Base-by-base conservation (phyloP, 345 rosid species). In the Noccaea bulbosa region DNA sequence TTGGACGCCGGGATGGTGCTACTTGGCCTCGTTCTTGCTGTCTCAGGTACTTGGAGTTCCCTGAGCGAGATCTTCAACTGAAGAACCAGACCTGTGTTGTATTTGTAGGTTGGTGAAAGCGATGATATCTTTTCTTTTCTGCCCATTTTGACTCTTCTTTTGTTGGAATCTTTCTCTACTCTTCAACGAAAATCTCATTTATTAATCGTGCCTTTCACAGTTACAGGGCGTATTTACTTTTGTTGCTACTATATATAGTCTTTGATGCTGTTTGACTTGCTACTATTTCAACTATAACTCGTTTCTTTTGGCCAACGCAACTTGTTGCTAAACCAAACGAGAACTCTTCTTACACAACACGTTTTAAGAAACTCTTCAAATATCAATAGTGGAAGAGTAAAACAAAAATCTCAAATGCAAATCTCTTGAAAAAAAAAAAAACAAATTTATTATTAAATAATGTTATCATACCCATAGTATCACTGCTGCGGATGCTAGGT, bases 11-110 rank as follows among this genome's bases (percentile, higher is more conserved):
- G 79, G 48, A 88, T 92, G 22, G 62, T 82, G 41, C 11, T 72
- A 45, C 14, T 84, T 1, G 98, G 97, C 49, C 3, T 78, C 34
- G 74, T 82, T 71, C 80, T 88, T 70, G 88, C 75, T 11, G 57
- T 85, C 56, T 80, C 95, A 5, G 97, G 97, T 52, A 90, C 95
- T 53, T 87, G 88, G 91, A 85, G 65, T 72, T 63, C 93, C 6
- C 80, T 87, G 8, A 32, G 58, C 58, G 93, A 92, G 78, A 92
- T 92, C 40, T 70, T 86, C 51, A 3, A 30, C 45, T 56, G 44
- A 53, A 38, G 38, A 38, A 51, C 34, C 32, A 64, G 57, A 64
- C 37, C 9, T 56, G 22, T 16, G 4, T 27, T 27, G 35, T 33
- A 6, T 33, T 11, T 3, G 43, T 30, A 62, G 54, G 52, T 55